Base-by-base conservation (phyloP, 768 basidiomycete species). In the Boletus coccyginus region DNA sequence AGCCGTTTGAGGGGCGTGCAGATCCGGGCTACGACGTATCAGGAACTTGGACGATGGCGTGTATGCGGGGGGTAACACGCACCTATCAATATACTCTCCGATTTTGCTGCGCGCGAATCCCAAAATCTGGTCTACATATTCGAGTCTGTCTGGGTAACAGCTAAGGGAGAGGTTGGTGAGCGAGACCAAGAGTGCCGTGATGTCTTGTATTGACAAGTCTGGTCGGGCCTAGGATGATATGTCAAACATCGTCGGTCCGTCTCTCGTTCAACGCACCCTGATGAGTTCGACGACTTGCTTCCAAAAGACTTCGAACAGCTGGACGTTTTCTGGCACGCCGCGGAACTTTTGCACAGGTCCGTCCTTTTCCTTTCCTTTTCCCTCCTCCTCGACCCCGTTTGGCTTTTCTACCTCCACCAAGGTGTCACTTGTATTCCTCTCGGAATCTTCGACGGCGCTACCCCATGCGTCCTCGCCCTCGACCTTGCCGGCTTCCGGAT, bases 271-370 rank as follows among this genome's bases (percentile, higher is more conserved):
- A 68, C 81, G 19, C 62, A 92, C 94, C 84, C 95, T 97, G 78
- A 99, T 95, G 29, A 99, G 83, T 69, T 97, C 90, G 12, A 98
- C 95, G 7, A 98, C 93, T 70, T 99, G 97, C 60, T 90, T 87
- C 96, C 97, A 99, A 70, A 98, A 99, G 12, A 98, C 94, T 69
- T 99, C 97, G 59, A 99, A 99, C 50, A 99, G 74, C 67, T 89
- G 92, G 24, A 97, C 97, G 61, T 98, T 82, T 69, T 94, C 91
- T 9, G 97, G 97, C 42, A 98, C 86, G 19, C 97, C 97, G 70
- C 97, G 78, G 77, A 97, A 98, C 73, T 95, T 97, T 65, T 80
- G 84, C 36, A 85, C 81, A 42, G 79, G 74, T 57, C 70, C 77
- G 46, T 84, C 89, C 70, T 80, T 84, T 53, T 80, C 84, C 64